Percentiles rank a stretch among this genome's conserved stretches.
Conservation (phyloP, 2,329 filamentous ascomycete species). For the Elsinoe perseae region DNA sequence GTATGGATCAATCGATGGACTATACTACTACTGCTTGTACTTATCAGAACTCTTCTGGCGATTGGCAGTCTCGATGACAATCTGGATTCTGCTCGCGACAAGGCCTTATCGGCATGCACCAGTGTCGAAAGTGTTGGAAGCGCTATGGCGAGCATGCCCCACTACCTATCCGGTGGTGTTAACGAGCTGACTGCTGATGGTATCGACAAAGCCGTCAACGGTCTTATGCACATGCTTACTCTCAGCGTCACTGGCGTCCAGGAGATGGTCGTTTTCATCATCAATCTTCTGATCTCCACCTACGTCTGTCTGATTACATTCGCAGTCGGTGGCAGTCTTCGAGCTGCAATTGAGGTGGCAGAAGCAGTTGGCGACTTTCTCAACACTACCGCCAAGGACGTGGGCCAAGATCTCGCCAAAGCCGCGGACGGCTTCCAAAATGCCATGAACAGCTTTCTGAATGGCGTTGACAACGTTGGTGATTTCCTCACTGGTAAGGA, state of each 20-base stretch:
- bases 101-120: slow-evolving; percentile 83
- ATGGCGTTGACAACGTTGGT: slow-evolving; percentile 40
- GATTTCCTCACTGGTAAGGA: slow-evolving; percentile 35
- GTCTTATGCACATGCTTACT: slow-evolving; percentile 68
- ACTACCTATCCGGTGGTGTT: slow-evolving; percentile 82
- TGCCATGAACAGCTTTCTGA: slow-evolving; percentile 51
- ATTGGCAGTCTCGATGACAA: slow-evolving; percentile 64
- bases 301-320: slow-evolving; percentile 86
- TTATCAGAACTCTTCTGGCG: slow-evolving; percentile 71
- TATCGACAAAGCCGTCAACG: slow-evolving; percentile 72
- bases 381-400: slow-evolving; percentile 51
- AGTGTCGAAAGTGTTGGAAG: slow-evolving; percentile 90
- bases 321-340: slow-evolving; percentile 69
- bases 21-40: slow-evolving; percentile 74
- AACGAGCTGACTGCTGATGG: slow-evolving; percentile 76
- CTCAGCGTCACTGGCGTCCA: slow-evolving; percentile 77
- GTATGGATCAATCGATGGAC: slow-evolving; percentile 98
- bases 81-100: slow-evolving; percentile 64
- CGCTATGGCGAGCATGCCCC: slow-evolving; percentile 94
- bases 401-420: slow-evolving; percentile 50
- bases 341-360: slow-evolving; percentile 57
- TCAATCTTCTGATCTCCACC: slow-evolving; percentile 83
- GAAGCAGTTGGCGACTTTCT: slow-evolving; percentile 54
- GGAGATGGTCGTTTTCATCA: slow-evolving; percentile 80
- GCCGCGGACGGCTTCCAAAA: slow-evolving; percentile 35